Evolutionary conservation across 345 rosid species (phyloP).

Genomic region (Salix dunnii): DNA sequence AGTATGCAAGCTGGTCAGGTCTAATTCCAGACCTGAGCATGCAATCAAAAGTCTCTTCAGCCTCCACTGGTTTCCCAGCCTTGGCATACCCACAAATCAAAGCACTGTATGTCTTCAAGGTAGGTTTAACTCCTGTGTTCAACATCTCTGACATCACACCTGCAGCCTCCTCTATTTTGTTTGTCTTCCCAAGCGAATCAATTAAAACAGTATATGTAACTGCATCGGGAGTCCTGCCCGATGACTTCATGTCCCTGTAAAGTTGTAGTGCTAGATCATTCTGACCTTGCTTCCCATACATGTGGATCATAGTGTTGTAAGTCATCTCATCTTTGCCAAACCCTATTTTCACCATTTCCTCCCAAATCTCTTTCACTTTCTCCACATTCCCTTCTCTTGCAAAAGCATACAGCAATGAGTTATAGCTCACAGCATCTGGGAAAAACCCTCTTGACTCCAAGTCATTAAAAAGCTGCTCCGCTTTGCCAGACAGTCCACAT

Average conservation of each 20-base stretch:
- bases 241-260: slow-evolving; percentile 75
- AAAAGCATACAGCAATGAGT: slow-evolving; percentile 90
- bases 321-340: slow-evolving; percentile 85
- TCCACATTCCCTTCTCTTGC: slow-evolving; percentile 77
- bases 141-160: slow-evolving; percentile 88
- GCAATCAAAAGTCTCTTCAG: slow-evolving; percentile 69
- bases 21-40: slow-evolving; percentile 74
- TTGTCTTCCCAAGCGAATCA: slow-evolving; percentile 90
- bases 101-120: slow-evolving; percentile 85
- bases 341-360: slow-evolving; percentile 75
- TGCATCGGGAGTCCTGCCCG: slow-evolving; percentile 73
- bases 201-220: slow-evolving; percentile 84
- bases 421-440: slow-evolving; percentile 87
- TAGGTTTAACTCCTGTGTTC: slow-evolving; percentile 74
- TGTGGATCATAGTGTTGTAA: slow-evolving; percentile 85
- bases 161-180: slow-evolving; percentile 66
- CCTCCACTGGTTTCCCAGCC: slow-evolving; percentile 77
- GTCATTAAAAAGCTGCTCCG: slow-evolving; percentile 66
- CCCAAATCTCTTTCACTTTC: slow-evolving; percentile 66
- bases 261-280: slow-evolving; percentile 68
- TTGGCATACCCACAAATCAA: slow-evolving; percentile 93
- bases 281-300: slow-evolving; percentile 91
- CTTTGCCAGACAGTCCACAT: slow-evolving; percentile 68
- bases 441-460: slow-evolving; percentile 70
- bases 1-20: slow-evolving; percentile 82